Evolutionary conservation across 805 yeast genomes (phyloP).

Genomic region (Myxozyma neglecta): DNA sequence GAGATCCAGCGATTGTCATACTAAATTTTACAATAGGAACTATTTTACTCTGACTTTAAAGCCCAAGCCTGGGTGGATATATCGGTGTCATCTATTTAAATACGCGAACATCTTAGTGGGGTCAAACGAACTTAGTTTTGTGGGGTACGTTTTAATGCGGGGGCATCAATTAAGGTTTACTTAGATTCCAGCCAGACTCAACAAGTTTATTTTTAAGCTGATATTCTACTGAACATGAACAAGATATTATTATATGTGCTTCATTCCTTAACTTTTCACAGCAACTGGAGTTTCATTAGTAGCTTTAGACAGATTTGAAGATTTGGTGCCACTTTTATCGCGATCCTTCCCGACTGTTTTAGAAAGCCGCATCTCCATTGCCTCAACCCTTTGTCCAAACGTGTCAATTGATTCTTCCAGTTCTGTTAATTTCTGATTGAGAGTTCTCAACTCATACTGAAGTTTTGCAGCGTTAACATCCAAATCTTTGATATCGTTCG

Average conservation of each 20-base stretch:
- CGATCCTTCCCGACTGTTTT: background rate
- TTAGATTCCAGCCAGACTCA: too few species aligned
- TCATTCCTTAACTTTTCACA: background rate
- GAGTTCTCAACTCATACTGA: constrained; percentile 62
- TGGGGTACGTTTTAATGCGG: background rate
- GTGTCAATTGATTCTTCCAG: constrained; percentile 59
- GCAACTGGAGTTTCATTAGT: background rate
- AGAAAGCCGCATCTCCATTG: constrained; percentile 38
- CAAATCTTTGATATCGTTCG: constrained; percentile 48
- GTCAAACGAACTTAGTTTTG: background rate
- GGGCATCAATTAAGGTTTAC: background rate
- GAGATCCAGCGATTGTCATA: background rate
- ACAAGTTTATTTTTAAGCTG: too few species aligned
- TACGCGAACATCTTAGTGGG: background rate
- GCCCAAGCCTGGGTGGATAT: background rate
- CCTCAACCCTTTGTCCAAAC: constrained; percentile 45
- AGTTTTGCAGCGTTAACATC: constrained; percentile 59
- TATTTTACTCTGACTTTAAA: background rate
- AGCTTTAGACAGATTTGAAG: background rate
- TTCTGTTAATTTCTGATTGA: constrained; percentile 63
- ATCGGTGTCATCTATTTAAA: background rate
- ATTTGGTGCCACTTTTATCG: background rate
- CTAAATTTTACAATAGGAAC: background rate
- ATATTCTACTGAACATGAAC: too few species aligned
- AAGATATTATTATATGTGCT: too few species aligned